Conservation (phyloP, 2,329 filamentous ascomycete species). For the Orbilia ellipsospora region DNA sequence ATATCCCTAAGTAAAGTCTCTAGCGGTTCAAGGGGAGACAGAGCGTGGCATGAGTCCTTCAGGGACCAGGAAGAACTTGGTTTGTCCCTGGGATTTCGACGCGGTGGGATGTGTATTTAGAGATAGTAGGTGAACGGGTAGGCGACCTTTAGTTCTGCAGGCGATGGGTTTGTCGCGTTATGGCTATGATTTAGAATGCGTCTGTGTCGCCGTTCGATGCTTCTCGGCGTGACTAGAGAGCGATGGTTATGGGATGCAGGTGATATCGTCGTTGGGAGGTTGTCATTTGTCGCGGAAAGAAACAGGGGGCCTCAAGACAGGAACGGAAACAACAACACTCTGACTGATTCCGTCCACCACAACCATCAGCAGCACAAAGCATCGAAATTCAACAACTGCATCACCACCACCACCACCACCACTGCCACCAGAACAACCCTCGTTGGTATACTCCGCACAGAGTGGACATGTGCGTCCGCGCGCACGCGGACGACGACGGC, state of each 20-base stretch:
- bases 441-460: not conserved
- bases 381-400: not conserved
- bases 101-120: too few species aligned
- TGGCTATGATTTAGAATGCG: too few species aligned
- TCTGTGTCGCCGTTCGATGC: not conserved
- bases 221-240: not conserved
- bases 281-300: constrained; percentile 6
- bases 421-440: not conserved
- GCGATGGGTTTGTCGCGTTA: too few species aligned
- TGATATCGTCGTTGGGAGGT: constrained; percentile 1
- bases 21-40: too few species aligned
- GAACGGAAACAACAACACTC: constrained; percentile 6
- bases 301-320: constrained; percentile 2
- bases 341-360: too few species aligned
- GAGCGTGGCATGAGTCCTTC: too few species aligned
- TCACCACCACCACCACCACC: not conserved
- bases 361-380: too few species aligned
- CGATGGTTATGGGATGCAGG: not conserved
- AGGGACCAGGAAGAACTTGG: too few species aligned
- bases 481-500: not conserved
- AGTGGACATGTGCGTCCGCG: constrained; percentile 10
- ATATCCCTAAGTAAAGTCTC: too few species aligned
- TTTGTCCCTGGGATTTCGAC: too few species aligned
- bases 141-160: too few species aligned
- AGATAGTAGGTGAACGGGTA: too few species aligned